Percentiles rank a stretch among this genome's conserved stretches.
Evolutionary conservation across 2,329 filamentous ascomycete genomes (phyloP).

Genomic region (Pseudomassariella vexata): DNA sequence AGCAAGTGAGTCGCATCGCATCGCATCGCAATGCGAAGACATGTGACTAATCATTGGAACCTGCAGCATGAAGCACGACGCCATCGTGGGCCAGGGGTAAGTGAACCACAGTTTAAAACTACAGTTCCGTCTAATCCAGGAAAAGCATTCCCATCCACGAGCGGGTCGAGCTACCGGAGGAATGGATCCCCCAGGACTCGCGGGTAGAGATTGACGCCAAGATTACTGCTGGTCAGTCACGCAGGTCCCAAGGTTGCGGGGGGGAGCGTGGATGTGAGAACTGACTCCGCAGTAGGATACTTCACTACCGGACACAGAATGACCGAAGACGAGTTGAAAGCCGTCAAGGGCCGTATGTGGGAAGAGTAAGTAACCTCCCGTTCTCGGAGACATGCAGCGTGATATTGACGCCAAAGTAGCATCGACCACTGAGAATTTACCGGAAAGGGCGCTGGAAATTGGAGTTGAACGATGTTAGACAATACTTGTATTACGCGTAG

Average conservation of each 20-base stretch:
- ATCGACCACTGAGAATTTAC: conserved; percentile 32
- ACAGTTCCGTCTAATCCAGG: conserved; percentile 7
- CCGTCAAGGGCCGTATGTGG: conserved; percentile 87
- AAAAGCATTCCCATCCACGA: conserved; percentile 76
- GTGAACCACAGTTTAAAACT: conserved; percentile 16
- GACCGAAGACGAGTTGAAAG: conserved; percentile 77
- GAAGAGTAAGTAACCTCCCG: conserved; percentile 68
- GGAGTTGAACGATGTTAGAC: no score
- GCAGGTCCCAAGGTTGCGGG: neutral
- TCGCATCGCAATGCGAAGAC: conserved; percentile 9
- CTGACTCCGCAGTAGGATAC: conserved; percentile 41
- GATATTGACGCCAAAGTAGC: conserved; percentile 21
- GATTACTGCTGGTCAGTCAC: conserved; percentile 76
- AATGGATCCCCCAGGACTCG: conserved; percentile 90
- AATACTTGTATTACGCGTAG: no score
- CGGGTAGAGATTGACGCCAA: conserved; percentile 99
- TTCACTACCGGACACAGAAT: conserved; percentile 87
- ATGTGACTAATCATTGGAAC: conserved; percentile 18
- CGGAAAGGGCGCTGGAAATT: neutral
- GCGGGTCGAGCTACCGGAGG: conserved; percentile 84
- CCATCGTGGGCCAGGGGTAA: conserved; percentile 76
- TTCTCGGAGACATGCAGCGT: no score
- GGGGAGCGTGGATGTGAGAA: neutral
- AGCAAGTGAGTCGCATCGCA: conserved; percentile 62
- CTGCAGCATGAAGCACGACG: conserved; percentile 80